Evolutionary conservation across 2,329 filamentous ascomycete genomes (phyloP), one percentile per base, ranked within the genome.

Genomic region (Cytospora piceicola): DNA sequence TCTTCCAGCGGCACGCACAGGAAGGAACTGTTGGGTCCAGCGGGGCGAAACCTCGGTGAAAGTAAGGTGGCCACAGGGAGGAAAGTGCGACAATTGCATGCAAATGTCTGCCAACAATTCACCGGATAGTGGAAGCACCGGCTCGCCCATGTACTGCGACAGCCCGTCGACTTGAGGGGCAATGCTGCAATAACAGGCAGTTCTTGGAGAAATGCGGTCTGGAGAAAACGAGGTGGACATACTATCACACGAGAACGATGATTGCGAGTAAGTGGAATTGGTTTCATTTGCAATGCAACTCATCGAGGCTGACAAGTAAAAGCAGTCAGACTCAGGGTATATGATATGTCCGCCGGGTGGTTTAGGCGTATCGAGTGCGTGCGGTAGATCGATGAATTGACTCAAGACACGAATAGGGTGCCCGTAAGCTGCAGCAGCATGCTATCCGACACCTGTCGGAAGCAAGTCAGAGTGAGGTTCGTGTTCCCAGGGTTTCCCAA

Each of bases 21-120:
- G 60, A 11, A 34, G 60, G n/a, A 17, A 14, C 17, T 61, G 34
- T 24, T 62, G 64, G 64, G 27, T 51, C 20, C 7, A n/a, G 34
- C 7, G 14, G 8, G 14, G 46, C 14, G 6, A 42, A 4, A 3
- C 24, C 2, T 14, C 51, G 1, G 7, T 36, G 6, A n/a, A 4
- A 4, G 22, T 27, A 30, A 58, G 36, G 14, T 8, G 24, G 30
- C 32, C 52, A 27, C 24, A 56, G 2, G 34, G 2, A 17, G 59
- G 46, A 20, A 63, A 36, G 32, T 63, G 59, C 34, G 30, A 57
- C 17, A 34, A 52, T 20, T 63, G 64, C 27, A n/a, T 22, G 27
- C 5, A 3, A 4, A 59, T 30, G 22, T 22, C 32, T 22, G 27
- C 61, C 6, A 0, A 29, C n/a, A 15, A 11, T 36, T 39, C 7